Evolutionary conservation across 2,329 filamentous ascomycete genomes (phyloP).

Genomic region (Pseudocercospora fuligena): DNA sequence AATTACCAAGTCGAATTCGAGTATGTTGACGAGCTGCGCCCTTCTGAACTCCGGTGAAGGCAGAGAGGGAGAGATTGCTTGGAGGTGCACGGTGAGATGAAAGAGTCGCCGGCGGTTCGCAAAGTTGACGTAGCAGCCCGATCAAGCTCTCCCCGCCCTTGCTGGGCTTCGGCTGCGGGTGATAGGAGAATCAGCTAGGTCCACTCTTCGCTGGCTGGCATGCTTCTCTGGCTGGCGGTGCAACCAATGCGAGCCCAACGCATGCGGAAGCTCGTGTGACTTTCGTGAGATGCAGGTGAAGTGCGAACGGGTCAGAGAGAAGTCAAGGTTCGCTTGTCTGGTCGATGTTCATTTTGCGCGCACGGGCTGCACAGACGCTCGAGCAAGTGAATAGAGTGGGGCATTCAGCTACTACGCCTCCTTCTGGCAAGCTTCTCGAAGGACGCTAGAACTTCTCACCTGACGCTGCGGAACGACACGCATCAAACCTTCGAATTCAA

Average conservation of each 20-base stretch:
- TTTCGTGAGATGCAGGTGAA: neutral
- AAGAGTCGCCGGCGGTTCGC: neutral
- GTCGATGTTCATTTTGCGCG: neutral
- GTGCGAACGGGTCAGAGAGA: neutral
- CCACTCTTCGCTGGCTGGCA: neutral
- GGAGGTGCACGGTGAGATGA: neutral
- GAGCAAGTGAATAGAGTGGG: neutral
- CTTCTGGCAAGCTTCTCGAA: neutral
- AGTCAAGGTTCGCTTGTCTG: neutral
- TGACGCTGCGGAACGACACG: neutral
- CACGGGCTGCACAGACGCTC: neutral
- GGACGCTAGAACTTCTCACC: neutral
- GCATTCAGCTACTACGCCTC: neutral
- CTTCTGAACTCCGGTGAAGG: neutral
- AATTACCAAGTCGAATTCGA: neutral
- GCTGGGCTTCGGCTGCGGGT: neutral
- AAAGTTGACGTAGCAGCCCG: neutral
- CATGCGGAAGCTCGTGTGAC: neutral
- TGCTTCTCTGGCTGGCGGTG: neutral
- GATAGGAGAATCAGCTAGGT: neutral
- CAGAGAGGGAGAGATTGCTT: neutral
- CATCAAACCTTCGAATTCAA: neutral
- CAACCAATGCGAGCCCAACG: neutral
- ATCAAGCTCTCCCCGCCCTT: neutral
- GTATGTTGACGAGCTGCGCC: neutral